Base-by-base conservation (phyloP, 306 rosid species). In the Myrica gale region DNA sequence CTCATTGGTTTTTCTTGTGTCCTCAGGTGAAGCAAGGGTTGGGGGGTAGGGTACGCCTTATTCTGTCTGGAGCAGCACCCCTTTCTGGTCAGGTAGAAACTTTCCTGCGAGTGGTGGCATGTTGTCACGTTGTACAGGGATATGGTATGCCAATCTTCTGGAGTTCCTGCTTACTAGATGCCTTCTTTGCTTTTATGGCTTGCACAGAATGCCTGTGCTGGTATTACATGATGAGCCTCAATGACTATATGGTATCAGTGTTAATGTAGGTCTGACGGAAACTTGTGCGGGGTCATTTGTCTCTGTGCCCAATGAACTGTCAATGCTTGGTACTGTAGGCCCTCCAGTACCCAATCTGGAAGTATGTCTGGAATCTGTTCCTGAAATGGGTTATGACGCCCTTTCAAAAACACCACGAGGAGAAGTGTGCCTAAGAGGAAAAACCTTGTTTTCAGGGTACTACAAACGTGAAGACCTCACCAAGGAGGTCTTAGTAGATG, bases 301-400 rank as follows among this genome's bases (percentile, higher is more conserved):
- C 69, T 84, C 98, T 3, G 77, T 92, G 41, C 99, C 99, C 76
- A 75, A 95, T 84, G 97, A 92, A 81, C 39, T 84, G 48, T 61
- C 61, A 42, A 95, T 95, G 99, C 89, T 95, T 68, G 97, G 97
- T 62, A 90, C 99, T 0, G 99, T 95, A 72, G 99, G 99, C 47
- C 99, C 99, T 78, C 99, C 99, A 6, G 92, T 95, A 46, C 99
- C 99, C 46, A 92, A 95, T 76, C 96, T 95, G 70, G 97, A 95
- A 46, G 92, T 84, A 9, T 84, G 98, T 71, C 90, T 95, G 50
- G 97, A 95, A 85, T 95, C 99, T 48, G 97, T 95, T 71, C 99
- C 98, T 21, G 97, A 95, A 68, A 89, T 95, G 99, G 99, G 98
- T 71, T 95, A 95, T 3, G 90, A 92, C 79, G 92, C 99, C 58